Base-by-base conservation (phyloP, 2,329 filamentous ascomycete species). In the Rosellinia necatrix region DNA sequence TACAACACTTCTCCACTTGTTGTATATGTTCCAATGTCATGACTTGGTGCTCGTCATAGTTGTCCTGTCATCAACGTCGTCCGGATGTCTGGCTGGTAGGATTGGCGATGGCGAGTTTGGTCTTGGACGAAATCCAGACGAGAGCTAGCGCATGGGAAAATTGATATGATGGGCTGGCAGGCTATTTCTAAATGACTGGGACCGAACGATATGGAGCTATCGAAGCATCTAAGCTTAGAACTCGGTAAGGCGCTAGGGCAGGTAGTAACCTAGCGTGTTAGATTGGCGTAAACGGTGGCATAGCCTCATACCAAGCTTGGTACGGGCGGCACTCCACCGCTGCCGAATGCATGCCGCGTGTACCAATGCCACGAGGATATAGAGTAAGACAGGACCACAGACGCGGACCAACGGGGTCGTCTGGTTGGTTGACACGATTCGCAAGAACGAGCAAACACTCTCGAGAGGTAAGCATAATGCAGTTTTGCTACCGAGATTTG, bases 241-340 rank as follows among this genome's bases (percentile, higher is more conserved):
- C n/a, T n/a, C n/a, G n/a, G n/a, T n/a, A n/a, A n/a, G n/a, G n/a
- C n/a, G 9, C 37, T 15, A 37, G 15, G 4, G 15, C 27, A 8
- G 7, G 13, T 21, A 10, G 21, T 9, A 25, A 49, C 19, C 6
- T 15, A 41, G 29, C 29, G 19, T 29, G 32, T n/a, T 32, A 41
- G 25, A 13, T 49, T 42, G 21, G 32, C 30, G 56, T 34, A 17
- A 34, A n/a, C 22, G 38, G 47, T 32, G 40, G 38, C 56, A 56
- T 53, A 53, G 56, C 56, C 53, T 59, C 56, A 29, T 48, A 25
- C 46, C 35, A 49, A 40, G 21, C 42, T 32, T 24, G 29, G 40
- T 22, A 47, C 29, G 27, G 15, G 46, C 22, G 9, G 7, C 44
- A 40, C 47, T 50, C 49, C 44, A 53, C 43, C 43, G 37, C 29